These are phyloP conservation scores for Musa itinerans DNA, from an alignment of 176 grass and related monocot genomes.

Conservation along the genomic window DNA sequence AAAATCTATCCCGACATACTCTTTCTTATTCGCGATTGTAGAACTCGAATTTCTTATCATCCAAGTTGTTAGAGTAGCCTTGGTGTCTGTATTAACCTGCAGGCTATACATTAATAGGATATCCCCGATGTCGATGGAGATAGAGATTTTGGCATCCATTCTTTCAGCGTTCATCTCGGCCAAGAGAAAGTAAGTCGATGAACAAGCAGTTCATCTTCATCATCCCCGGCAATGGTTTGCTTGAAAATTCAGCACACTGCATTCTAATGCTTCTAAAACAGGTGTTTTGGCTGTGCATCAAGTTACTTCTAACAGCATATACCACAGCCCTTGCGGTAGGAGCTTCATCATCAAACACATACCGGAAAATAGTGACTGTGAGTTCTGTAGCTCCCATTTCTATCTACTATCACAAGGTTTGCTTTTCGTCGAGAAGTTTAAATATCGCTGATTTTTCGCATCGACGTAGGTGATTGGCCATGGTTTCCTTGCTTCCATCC, in stretches of 20 bases:
- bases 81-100: too few relatives aligned
- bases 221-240: too few relatives aligned
- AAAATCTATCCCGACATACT: too few relatives aligned
- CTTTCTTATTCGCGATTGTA: too few relatives aligned
- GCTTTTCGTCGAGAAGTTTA: not conserved
- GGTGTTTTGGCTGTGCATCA: slow-evolving; percentile 81
- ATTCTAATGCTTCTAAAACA: slow-evolving; percentile 4
- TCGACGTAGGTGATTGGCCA: slow-evolving; percentile 46
- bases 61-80: too few relatives aligned
- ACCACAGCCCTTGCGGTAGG: slow-evolving; percentile 50
- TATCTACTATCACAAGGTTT: not conserved
- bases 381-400: slow-evolving; percentile 13
- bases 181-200: slow-evolving; percentile 37
- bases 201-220: too few relatives aligned
- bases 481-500: slow-evolving; percentile 41
- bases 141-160: slow-evolving; percentile 60
- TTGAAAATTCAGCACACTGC: too few relatives aligned
- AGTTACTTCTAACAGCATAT: slow-evolving; percentile 59
- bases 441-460: not conserved
- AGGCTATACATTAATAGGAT: slow-evolving; percentile 30
- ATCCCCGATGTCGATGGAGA: slow-evolving; percentile 84
- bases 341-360: slow-evolving; percentile 37
- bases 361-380: slow-evolving; percentile 37
- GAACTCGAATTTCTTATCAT: too few relatives aligned
- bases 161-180: slow-evolving; percentile 60